Evolutionary conservation across 495 filamentous ascomycete genomes (phyloP), one percentile per base, ranked within the genome.

Genomic region (Trichoderma parareesei): DNA sequence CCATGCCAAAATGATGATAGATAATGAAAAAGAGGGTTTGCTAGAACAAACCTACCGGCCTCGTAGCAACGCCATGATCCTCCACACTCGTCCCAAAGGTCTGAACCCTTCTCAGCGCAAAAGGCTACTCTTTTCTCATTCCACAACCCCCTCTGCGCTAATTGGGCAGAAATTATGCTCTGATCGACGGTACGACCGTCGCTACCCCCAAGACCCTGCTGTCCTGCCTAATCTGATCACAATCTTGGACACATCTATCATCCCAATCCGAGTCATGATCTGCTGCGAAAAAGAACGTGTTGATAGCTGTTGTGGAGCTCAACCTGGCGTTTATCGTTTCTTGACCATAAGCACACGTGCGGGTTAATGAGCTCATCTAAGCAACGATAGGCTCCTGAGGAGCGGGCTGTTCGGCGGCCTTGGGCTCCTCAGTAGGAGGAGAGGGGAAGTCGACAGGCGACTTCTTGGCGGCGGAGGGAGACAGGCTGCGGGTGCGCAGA

Each of bases 401-500:
- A 7, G 49, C 18, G 37, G 37, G 18, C 1, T 41, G 40, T 35
- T 63, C 43, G 27, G 53, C 53, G 16, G 27, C 53, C 53, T 57
- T 57, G 61, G 61, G 61, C 42, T 63, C 61, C 40, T 63, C 61
- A 33, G 61, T 63, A 44, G 61, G 61, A 63, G 43, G 41, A 2
- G 41, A 46, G 16, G 61, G 61, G 43, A 63, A 63, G 1, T 48
- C 40, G 11, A 55, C 48, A 37, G 61, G 42, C 7, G 41, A 18
- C 61, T 63, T 63, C 61, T 63, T 63, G 7, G 67, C 66, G 37
- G 70, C 64, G 70, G 75, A 78, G 68, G 73, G 75, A 63, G 73
- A 77, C 68, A 78, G 68, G 74, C 82, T 71, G 76, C 79, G 64
- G 69, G 79, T 70, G 74, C 79, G 74, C 71, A 82, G 69, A 75